These are phyloP conservation scores for Inonotus hispidus DNA, from an alignment of 1,284 basidiomycete species.

Conservation along the genomic window DNA sequence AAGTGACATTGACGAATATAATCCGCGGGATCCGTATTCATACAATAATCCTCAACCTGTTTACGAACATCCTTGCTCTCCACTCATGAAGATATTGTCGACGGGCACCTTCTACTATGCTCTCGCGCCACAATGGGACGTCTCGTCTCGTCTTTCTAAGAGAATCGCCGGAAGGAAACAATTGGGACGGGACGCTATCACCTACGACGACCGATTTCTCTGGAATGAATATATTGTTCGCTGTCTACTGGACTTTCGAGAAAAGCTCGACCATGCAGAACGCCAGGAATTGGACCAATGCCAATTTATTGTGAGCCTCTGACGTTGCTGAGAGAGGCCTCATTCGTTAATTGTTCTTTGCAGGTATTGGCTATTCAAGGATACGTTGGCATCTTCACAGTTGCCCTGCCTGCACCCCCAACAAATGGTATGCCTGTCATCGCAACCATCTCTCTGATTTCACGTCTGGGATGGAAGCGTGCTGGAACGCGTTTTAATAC, in stretches of 20 bases:
- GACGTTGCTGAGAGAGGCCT: conserved; percentile 28
- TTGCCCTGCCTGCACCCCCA: conserved; percentile 68
- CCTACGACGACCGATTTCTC: conserved; percentile 78
- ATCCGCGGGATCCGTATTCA: conserved; percentile 47
- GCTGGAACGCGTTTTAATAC: conserved; percentile 98
- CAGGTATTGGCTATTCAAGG: conserved; percentile 92
- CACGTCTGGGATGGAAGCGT: conserved; percentile 88
- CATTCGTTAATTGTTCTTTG: conserved; percentile 22
- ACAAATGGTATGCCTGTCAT: conserved; percentile 60
- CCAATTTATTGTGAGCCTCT: conserved; percentile 68
- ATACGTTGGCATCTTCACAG: conserved; percentile 71
- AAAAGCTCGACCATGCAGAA: conserved; percentile 64
- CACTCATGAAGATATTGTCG: conserved; percentile 87
- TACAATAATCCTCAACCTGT: conserved; percentile 34
- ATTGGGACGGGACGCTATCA: conserved; percentile 48
- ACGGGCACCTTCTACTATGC: conserved; percentile 95
- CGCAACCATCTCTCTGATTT: conserved; percentile 75
- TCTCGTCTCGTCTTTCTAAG: conserved; percentile 74
- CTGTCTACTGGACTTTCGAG: conserved; percentile 77
- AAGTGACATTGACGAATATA: conserved; percentile 39
- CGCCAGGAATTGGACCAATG: conserved; percentile 68
- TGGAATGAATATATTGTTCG: conserved; percentile 85
- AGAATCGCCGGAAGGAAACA: conserved; percentile 51
- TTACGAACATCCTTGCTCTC: conserved; percentile 86
- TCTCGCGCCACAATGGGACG: conserved; percentile 76